Conservation (phyloP, 805 yeast genomes). For the Jamesozyma jinghongensis region DNA sequence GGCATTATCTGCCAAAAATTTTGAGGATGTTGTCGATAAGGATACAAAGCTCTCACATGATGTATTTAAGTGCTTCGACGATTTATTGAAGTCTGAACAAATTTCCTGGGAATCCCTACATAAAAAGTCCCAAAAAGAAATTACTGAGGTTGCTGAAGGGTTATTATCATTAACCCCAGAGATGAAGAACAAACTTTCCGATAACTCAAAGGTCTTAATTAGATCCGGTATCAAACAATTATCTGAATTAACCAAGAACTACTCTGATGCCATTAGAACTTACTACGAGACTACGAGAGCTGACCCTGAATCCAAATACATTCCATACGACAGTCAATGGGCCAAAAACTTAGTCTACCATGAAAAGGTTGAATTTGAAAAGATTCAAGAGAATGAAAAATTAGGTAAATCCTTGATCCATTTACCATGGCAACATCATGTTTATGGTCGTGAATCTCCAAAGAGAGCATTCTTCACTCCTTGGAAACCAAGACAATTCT, state of each 20-base stretch:
- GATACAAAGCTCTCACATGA: conserved; percentile 16
- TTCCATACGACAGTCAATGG: conserved; percentile 46
- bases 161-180: conserved; percentile 17
- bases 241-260: conserved; percentile 19
- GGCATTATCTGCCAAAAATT: conserved; percentile 23
- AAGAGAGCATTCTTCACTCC: conserved; percentile 86
- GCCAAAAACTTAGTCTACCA: conserved; percentile 37
- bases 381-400: conserved; percentile 42
- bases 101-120: conserved; percentile 8
- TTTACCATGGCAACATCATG: conserved; percentile 72
- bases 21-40: conserved; percentile 32
- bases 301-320: conserved; percentile 17
- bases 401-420: conserved; percentile 37
- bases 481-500: conserved; percentile 89
- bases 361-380: conserved; percentile 35
- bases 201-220: conserved; percentile 16
- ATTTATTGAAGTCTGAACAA: conserved; percentile 17
- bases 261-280: conserved; percentile 22
- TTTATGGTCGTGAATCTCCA: conserved; percentile 74
- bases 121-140: conserved; percentile 10
- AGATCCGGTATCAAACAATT: conserved; percentile 22
- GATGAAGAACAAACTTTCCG: conserved; percentile 17
- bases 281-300: conserved; percentile 24
- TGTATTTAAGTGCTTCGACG: conserved; percentile 18
- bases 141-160: conserved; percentile 8